Base-by-base conservation (phyloP, 306 rosid species). In the Ormosia semicastrata region DNA sequence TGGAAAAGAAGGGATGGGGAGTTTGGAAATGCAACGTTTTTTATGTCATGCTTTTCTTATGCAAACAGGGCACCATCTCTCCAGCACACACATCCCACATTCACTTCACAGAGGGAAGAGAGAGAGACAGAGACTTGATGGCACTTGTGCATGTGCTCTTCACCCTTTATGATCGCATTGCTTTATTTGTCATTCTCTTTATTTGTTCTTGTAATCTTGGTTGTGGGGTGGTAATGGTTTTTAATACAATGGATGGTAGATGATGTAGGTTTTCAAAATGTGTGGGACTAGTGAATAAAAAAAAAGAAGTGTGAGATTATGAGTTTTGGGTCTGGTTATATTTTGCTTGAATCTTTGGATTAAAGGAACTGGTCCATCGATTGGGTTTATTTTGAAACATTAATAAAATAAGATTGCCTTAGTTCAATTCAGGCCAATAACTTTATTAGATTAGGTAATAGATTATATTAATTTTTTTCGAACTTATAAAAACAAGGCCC, bases 1-100 rank as follows among this genome's bases (percentile, higher is more conserved):
- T 40, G 83, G 86, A 70, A 77, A 63, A 65, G 73, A 24, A 34
- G 50, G 81, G 80, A 36, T 71, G 76, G 77, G 83, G 67, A 73
- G 81, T 79, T 84, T 71, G 68, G 80, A 47, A 83, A 54, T 71
- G 83, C 0, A 46, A 65, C 43, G 75, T 12, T 64, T 83, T 84
- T 56, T 73, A 66, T 84, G 87, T 84, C 87, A 84, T 73, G 87
- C 84, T 84, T 84, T 84, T 84, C 81, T 84, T 79, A 66, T 84
- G 87, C 73, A 65, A 79, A 66, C 78, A 62, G 62, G 71, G 40
- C 68, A 64, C 75, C 79, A 50, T 74, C 52, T 29, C 66, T 54
- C 12, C 29, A 6, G 53, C 83, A 52, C 78, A 77, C 83, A 83
- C 65, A 29, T 46, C 52, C 52, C 75, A 78, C 76, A 7, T 73